These are phyloP conservation scores for Xylaria acuta DNA, from an alignment of 495 filamentous ascomycete genomes.

Conservation along the genomic window DNA sequence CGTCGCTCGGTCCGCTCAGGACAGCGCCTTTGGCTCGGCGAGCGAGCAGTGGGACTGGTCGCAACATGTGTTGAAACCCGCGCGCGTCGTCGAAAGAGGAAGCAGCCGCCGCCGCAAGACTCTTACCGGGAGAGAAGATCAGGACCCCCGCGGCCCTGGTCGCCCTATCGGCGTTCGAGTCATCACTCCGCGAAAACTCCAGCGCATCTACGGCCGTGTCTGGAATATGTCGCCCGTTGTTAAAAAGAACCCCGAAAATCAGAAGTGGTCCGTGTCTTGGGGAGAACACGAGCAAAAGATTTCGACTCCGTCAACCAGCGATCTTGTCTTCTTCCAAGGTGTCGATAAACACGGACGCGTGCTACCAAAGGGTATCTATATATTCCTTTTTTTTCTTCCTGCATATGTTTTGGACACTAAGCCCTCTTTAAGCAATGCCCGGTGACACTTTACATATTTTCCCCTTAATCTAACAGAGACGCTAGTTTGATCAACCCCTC, in stretches of 20 bases:
- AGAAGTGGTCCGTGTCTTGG: constrained; percentile 46
- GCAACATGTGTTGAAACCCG: constrained; percentile 33
- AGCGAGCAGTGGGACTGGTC: constrained; percentile 28
- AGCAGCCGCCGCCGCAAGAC: constrained; percentile 39
- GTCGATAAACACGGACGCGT: constrained; percentile 4
- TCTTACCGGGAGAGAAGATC: constrained; percentile 45
- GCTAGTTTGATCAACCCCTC: constrained; percentile 71
- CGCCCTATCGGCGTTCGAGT: constrained; percentile 38
- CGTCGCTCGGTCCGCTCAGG: constrained; percentile 25
- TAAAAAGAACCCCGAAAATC: constrained; percentile 32
- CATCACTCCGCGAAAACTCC: constrained; percentile 30
- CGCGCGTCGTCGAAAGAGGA: constrained; percentile 34
- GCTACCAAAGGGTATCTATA: background rate
- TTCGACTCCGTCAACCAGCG: constrained; percentile 25
- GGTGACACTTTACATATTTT: background rate
- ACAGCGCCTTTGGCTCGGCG: background rate
- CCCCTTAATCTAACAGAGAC: constrained; percentile 38
- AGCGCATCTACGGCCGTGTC: constrained; percentile 40
- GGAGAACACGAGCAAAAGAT: constrained; percentile 30
- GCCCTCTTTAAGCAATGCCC: background rate
- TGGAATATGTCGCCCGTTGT: constrained; percentile 45
- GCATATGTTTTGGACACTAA: background rate
- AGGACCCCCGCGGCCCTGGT: constrained; percentile 42
- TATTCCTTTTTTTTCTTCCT: background rate
- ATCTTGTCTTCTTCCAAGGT: constrained; percentile 42